A percentile compares a stretch with the other conserved stretches of the same genome.
Conservation (phyloP, 352 stramenopile genomes). For the Phytophthora syringae region DNA sequence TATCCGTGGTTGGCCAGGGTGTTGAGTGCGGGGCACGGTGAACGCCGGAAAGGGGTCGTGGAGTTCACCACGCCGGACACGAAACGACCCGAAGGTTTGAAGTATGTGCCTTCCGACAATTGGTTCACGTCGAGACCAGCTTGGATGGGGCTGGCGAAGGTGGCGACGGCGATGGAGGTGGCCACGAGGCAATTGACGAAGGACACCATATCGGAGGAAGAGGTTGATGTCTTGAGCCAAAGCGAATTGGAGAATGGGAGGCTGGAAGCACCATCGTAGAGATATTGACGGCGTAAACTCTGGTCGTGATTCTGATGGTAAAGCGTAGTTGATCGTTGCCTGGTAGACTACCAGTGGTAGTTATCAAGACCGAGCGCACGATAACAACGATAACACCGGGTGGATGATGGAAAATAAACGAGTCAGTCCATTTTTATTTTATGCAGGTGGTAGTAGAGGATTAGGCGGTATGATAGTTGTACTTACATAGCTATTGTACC, state of each 20-base stretch:
- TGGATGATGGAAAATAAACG: no score
- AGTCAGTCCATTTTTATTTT: no score
- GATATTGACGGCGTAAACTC: no score
- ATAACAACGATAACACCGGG: no score
- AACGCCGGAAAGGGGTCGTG: slow-evolving; percentile 38
- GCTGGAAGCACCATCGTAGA: neutral
- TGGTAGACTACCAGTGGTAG: no score
- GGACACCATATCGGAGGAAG: slow-evolving; percentile 27
- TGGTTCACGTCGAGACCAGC: slow-evolving; percentile 30
- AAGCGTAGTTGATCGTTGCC: neutral
- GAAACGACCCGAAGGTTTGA: slow-evolving; percentile 27
- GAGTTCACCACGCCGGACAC: slow-evolving; percentile 38
- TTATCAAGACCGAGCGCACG: no score
- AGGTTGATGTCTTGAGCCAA: neutral
- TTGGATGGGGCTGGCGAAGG: slow-evolving; percentile 4
- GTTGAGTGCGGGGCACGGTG: slow-evolving; percentile 62
- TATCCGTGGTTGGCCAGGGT: slow-evolving; percentile 64
- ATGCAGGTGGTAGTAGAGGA: no score
- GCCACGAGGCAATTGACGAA: slow-evolving; percentile 26
- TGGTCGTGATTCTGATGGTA: slow-evolving; percentile 9
- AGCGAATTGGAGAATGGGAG: slow-evolving; percentile 32
- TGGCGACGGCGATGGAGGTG: neutral
- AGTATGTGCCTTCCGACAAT: slow-evolving; percentile 42
- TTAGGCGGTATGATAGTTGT: no score
- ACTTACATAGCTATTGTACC: no score